Conservation (phyloP, 306 rosid genomes). For the Crataegus laevigata region DNA sequence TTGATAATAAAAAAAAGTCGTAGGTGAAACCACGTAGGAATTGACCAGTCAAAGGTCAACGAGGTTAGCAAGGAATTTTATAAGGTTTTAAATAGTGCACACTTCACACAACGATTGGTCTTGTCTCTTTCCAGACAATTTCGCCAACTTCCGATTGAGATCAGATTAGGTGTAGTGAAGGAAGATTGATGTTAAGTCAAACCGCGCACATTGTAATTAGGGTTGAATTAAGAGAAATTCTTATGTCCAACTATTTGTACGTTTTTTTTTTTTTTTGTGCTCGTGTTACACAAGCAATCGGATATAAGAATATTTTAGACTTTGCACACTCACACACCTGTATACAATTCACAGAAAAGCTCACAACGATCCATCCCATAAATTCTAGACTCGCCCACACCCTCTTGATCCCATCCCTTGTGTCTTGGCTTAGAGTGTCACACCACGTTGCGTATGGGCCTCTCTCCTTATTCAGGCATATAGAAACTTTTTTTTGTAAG, state of each 20-base stretch:
- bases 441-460: accelerated
- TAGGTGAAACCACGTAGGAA: neutral
- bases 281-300: neutral
- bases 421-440: neutral
- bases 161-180: neutral
- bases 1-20: too few species aligned
- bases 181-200: neutral
- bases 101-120: neutral
- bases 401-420: too few species aligned
- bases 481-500: too few species aligned
- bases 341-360: too few species aligned
- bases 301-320: too few species aligned
- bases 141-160: neutral
- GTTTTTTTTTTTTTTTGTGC: too few species aligned
- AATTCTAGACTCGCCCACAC: too few species aligned
- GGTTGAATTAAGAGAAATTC: too few species aligned
- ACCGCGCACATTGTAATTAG: neutral
- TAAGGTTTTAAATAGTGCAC: neutral
- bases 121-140: neutral
- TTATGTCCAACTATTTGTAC: too few species aligned
- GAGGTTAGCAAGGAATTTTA: neutral
- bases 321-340: too few species aligned
- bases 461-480: too few species aligned
- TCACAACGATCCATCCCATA: too few species aligned
- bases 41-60: neutral